Evolutionary conservation across 352 stramenopile species (phyloP).

Genomic region (Phytophthora colocasiae): DNA sequence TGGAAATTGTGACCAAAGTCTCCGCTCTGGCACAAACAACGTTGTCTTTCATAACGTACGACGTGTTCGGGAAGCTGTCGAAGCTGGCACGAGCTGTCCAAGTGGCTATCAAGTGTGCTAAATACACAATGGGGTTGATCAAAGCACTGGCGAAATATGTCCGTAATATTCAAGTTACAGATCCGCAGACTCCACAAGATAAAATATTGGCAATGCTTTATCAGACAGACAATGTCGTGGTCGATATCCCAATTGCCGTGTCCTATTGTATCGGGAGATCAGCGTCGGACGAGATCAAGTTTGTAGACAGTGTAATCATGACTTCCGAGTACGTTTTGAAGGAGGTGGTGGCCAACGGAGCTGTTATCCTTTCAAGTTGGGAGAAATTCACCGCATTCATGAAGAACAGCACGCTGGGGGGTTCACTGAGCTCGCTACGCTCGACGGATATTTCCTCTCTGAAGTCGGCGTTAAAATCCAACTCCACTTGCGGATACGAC

Average conservation of each 20-base stretch:
- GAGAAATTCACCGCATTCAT: slow-evolving; percentile 35
- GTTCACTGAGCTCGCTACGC: slow-evolving; percentile 19
- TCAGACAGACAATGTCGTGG: slow-evolving; percentile 50
- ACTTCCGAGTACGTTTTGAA: slow-evolving; percentile 43
- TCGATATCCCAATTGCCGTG: slow-evolving; percentile 57
- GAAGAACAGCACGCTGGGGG: slow-evolving; percentile 37
- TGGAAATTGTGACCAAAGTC: slow-evolving; percentile 42
- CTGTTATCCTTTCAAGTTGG: slow-evolving; percentile 40
- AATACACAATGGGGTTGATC: slow-evolving; percentile 44
- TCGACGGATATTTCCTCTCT: slow-evolving; percentile 30
- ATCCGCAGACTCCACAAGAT: slow-evolving; percentile 42
- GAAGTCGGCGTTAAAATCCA: slow-evolving; percentile 35
- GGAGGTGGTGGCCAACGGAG: slow-evolving; percentile 42
- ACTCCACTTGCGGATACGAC: slow-evolving; percentile 41
- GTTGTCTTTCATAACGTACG: slow-evolving; percentile 24
- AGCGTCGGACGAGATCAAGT: slow-evolving; percentile 40
- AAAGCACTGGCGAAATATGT: slow-evolving; percentile 49
- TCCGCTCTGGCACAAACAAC: slow-evolving; percentile 34
- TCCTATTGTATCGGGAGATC: slow-evolving; percentile 46
- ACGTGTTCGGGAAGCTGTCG: slow-evolving; percentile 35
- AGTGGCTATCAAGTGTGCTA: slow-evolving; percentile 43
- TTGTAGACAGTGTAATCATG: slow-evolving; percentile 39
- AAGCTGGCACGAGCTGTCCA: slow-evolving; percentile 33
- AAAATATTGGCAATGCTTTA: slow-evolving; percentile 46
- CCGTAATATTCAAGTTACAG: slow-evolving; percentile 32